Conservation (phyloP, 192 early-diverging fungal species). For the Funneliformis geosporum region DNA sequence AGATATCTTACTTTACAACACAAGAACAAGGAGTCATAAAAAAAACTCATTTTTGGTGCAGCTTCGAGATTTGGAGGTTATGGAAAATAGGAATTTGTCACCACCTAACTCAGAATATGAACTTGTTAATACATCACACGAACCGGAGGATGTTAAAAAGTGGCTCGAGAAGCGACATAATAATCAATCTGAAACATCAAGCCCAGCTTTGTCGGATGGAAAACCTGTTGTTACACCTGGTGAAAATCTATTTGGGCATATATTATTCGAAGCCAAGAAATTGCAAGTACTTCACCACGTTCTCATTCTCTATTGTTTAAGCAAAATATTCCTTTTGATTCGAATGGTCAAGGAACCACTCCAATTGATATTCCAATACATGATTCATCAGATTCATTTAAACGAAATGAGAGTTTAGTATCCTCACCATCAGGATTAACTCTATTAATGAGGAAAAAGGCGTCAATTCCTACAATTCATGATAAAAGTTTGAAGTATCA, state of each 20-base stretch:
- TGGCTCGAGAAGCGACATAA: slow-evolving; percentile 25
- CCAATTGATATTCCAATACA: neutral
- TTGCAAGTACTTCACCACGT: neutral
- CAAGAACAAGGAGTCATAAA: slow-evolving; percentile 26
- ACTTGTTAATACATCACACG: neutral
- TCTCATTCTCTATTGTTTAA: neutral
- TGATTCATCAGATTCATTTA: slow-evolving; percentile 11
- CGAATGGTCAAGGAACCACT: neutral
- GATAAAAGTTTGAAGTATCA: neutral
- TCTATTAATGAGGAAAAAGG: slow-evolving; percentile 19
- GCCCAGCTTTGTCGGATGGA: neutral
- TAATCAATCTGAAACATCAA: neutral
- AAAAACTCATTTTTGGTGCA: neutral
- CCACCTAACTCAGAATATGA: neutral
- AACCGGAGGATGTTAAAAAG: neutral
- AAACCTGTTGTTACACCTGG: neutral
- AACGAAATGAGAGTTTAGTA: slow-evolving; percentile 5
- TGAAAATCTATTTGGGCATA: slow-evolving; percentile 20
- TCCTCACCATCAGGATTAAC: slow-evolving; percentile 29
- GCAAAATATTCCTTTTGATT: neutral
- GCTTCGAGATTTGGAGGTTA: neutral
- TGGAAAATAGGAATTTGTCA: neutral
- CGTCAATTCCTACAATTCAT: neutral
- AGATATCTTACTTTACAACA: slow-evolving; percentile 41
- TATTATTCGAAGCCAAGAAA: slow-evolving; percentile 24